Evolutionary conservation across 2,329 filamentous ascomycete species (phyloP), one percentile per base, ranked within the genome.

Genomic region (Zopfia rhizophila): DNA sequence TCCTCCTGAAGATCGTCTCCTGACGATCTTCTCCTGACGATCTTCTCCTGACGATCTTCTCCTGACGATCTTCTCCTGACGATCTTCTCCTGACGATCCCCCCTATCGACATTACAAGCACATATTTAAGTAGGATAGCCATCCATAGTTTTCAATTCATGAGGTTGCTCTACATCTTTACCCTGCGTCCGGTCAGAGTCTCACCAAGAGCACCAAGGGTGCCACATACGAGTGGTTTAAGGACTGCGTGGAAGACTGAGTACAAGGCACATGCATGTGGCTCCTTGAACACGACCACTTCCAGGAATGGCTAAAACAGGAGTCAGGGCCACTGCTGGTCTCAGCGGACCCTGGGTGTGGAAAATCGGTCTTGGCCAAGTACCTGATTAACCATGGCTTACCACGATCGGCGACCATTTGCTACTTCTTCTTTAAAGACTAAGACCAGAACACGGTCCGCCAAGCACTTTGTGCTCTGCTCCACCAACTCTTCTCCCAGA

Each of bases 371-470:
- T 35, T 60, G 27, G 40, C 57, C 18, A 60, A 58, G 41, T 51
- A 55, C 33, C 42, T 58, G 7, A 45, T 60, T 23, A 43, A 57
- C 29, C 36, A 55, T 47, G 45, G 42, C 25, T 45, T 60, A 16
- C 27, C 51, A 47, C 38, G 41, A 30, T 51, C 51, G 22, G 47
- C 54, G 7, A 50, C 46, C 21, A 42, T 60, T 29, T 60, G 56
- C 49, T 60, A 60, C 47, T 57, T 55, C 54, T 59, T 59, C 38
- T 60, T 60, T 36, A 57, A 53, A 51, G 56, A 57, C 13, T 47
- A 57, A 35, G 54, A 52, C 22, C 54, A 60, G 42, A 45, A 50
- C 25, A 45, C 46, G 32, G 49, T 60, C n/a, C 45, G 56, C 36
- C 39, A 56, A 31, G 54, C 54, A 29, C 51, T 57, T 21, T 57